Evolutionary conservation across 2,329 filamentous ascomycete genomes (phyloP).

Genomic region (Tympanopsis confertula): DNA sequence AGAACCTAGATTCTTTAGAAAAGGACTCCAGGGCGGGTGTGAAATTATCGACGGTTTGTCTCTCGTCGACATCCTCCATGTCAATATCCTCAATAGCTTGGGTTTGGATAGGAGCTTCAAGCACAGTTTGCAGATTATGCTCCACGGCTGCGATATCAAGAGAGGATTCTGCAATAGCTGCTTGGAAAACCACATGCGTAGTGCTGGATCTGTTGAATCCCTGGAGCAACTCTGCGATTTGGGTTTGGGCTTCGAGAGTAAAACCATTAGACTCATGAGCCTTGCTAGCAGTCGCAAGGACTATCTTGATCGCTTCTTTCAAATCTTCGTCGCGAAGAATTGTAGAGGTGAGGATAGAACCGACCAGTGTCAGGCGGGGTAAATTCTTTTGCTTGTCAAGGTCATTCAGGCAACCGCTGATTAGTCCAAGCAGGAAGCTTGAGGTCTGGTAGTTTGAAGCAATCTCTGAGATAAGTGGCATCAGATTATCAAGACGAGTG

Average conservation of each 20-base stretch:
- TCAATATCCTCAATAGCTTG: neutral
- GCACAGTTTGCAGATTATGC: neutral
- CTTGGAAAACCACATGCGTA: neutral
- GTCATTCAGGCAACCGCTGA: neutral
- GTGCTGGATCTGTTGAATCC: neutral
- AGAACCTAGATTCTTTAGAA: neutral
- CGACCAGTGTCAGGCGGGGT: neutral
- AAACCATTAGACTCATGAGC: neutral
- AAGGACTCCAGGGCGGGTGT: neutral
- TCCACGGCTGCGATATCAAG: neutral
- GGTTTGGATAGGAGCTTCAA: neutral
- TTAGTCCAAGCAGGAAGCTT: neutral
- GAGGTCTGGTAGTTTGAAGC: constrained; percentile 48
- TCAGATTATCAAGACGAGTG: constrained; percentile 58
- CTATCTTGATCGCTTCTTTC: neutral
- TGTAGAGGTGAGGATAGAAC: neutral
- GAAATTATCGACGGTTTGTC: neutral
- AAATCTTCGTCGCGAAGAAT: neutral
- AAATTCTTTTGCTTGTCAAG: neutral
- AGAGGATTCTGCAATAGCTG: neutral
- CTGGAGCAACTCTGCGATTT: neutral
- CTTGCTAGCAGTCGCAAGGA: neutral
- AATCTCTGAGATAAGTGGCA: constrained; percentile 48
- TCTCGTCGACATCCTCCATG: neutral
- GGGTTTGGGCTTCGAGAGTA: neutral